Percentiles rank a stretch among this genome's conserved stretches.
phyloP scores from a whole-genome alignment of 495 filamentous ascomycete species.

The Amniculicola lignicola region DNA sequence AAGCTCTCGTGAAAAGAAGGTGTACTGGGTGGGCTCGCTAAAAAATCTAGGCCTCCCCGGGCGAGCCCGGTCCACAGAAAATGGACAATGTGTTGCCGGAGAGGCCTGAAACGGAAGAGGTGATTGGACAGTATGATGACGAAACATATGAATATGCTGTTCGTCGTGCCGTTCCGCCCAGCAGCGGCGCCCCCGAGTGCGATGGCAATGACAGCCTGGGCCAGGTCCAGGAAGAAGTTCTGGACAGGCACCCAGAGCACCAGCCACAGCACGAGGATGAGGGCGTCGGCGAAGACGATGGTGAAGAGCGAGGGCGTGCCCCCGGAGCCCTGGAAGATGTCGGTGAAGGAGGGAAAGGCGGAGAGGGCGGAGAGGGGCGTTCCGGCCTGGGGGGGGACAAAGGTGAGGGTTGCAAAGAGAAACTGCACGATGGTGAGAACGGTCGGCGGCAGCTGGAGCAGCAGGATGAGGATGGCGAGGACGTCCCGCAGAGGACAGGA shows the following conservation, averaged over 20 bases:
- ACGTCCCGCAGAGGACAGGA: slow-evolving; percentile 93
- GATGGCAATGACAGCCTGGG: slow-evolving; percentile 92
- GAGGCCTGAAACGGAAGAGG: slow-evolving; percentile 57
- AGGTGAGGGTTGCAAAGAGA: slow-evolving; percentile 89
- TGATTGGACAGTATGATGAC: slow-evolving; percentile 70
- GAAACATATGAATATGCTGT: slow-evolving; percentile 73
- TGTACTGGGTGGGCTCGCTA: slow-evolving; percentile 30
- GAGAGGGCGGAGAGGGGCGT: slow-evolving; percentile 52
- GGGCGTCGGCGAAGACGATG: slow-evolving; percentile 73
- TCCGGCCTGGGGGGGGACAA: slow-evolving; percentile 67
- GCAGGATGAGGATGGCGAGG: slow-evolving; percentile 94
- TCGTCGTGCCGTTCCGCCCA: slow-evolving; percentile 59
- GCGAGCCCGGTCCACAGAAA: slow-evolving; percentile 34
- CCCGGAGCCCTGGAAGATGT: slow-evolving; percentile 69
- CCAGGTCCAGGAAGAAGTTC: slow-evolving; percentile 86
- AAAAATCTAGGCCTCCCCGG: slow-evolving; percentile 34
- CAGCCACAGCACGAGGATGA: slow-evolving; percentile 81
- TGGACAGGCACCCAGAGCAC: slow-evolving; percentile 87
- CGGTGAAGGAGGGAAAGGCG: slow-evolving; percentile 58
- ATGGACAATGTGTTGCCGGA: slow-evolving; percentile 45
- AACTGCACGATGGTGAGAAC: slow-evolving; percentile 87
- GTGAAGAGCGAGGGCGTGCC: slow-evolving; percentile 74
- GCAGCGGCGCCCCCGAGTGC: slow-evolving; percentile 83
- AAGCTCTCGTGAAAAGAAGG: slow-evolving; percentile 26
- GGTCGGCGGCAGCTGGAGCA: slow-evolving; percentile 92